Conservation (phyloP, 2,329 filamentous ascomycete genomes). For the Ambrosiella beaveri region DNA sequence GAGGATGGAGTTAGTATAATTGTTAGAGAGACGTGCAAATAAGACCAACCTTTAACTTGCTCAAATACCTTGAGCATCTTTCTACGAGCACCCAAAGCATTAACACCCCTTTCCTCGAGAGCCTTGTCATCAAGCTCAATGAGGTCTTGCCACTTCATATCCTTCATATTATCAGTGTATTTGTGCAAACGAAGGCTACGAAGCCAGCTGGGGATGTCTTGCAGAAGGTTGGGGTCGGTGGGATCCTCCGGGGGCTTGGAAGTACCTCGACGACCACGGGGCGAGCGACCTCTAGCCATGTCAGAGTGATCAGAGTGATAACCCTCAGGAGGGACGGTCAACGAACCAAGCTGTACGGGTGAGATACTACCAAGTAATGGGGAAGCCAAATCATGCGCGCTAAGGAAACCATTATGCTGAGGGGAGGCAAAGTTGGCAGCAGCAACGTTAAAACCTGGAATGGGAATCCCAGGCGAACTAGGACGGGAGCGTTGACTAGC, state of each 20-base stretch:
- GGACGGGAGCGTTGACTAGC: constrained; percentile 65
- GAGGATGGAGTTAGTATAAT: neutral
- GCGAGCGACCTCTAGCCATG: constrained; percentile 75
- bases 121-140: constrained; percentile 85
- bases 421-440: constrained; percentile 68
- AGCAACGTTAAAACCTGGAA: constrained; percentile 23
- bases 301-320: constrained; percentile 92
- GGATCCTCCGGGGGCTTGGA: constrained; percentile 97
- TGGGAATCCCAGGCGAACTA: constrained; percentile 70
- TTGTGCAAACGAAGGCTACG: constrained; percentile 90
- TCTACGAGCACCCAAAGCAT: constrained; percentile 79
- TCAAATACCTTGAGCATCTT: constrained; percentile 99
- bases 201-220: constrained; percentile 93
- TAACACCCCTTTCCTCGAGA: constrained; percentile 81
- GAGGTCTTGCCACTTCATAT: constrained; percentile 89
- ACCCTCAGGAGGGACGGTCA: constrained; percentile 58
- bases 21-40: neutral
- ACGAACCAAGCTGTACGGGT: constrained; percentile 52
- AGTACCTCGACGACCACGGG: constrained; percentile 78
- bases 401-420: constrained; percentile 86
- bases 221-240: constrained; percentile 72
- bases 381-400: constrained; percentile 64
- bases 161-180: constrained; percentile 96
- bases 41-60: constrained; percentile 57
- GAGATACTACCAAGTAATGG: constrained; percentile 55